Evolutionary conservation across 148 eudicot species (phyloP), one percentile per base, ranked within the genome.

Genomic region (Polygonum maritimum): DNA sequence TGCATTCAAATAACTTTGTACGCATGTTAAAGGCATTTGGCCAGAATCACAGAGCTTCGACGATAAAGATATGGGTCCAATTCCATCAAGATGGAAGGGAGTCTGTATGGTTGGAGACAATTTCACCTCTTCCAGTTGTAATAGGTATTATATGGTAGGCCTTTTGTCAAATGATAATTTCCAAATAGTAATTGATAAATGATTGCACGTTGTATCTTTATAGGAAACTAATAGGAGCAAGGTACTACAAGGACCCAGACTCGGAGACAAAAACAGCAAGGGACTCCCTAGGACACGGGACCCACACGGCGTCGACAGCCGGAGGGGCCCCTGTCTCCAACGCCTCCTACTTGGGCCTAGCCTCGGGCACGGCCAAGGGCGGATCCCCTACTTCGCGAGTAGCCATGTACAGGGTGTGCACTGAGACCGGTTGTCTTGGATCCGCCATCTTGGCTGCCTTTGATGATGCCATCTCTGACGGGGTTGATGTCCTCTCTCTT

Each of bases 151-250:
- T 41, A 41, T 41, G 36, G 11, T 40, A 49, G 9, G 22, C 38
- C 35, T 71, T 38, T 13, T 6, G 12, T 22, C 10, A 39, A 69
- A 16, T 69, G 9, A 44, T 44, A 0, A 44, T 44, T 44, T 44
- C 9, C 47, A 44, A 44, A 44, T 44, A 44, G 1, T 7, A 7
- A 54, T 54, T 0, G 26, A 54, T 54, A 7, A 14, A 2, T 49
- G 4, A 14, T 4, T 15, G 16, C 16, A 49, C 5, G 16, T 14
- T 49, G 0, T 2, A 16, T 1, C 2, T 57, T 1, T 2, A 21
- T 79, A 91, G 93, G 78, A 91, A 91, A 77, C 1, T 92, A 55
- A 85, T 92, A 11, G 94, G 92, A 81, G 97, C 94, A 74, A 86
- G 94, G 72, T 88, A 83, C 74, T 88, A 90, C 77, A 74, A 51